Conservation (phyloP, 345 rosid genomes). For the Eutrema heterophyllum region DNA sequence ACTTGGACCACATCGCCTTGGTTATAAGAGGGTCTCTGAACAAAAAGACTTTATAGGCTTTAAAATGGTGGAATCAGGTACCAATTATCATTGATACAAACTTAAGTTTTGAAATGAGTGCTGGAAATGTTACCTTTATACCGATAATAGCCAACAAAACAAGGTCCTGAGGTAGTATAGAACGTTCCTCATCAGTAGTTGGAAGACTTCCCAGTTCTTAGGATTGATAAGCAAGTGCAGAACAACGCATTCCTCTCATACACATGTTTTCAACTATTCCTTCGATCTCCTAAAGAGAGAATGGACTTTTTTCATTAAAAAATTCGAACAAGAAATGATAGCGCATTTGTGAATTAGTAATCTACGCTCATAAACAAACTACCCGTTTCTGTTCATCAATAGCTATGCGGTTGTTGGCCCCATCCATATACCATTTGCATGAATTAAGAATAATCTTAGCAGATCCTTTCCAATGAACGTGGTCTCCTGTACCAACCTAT, state of each 20-base stretch:
- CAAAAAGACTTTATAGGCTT: background rate
- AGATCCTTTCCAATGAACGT: constrained; percentile 92
- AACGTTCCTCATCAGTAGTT: constrained; percentile 37
- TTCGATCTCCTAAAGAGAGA: constrained; percentile 41
- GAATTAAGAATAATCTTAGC: constrained; percentile 71
- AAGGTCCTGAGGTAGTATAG: constrained; percentile 40
- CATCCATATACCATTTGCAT: constrained; percentile 58
- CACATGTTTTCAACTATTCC: constrained; percentile 65
- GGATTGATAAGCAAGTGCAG: constrained; percentile 73
- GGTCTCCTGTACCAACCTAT: constrained; percentile 51
- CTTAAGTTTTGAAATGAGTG: background rate
- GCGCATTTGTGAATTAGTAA: background rate
- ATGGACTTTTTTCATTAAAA: background rate
- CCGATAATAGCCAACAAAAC: constrained; percentile 86
- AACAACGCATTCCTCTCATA: constrained; percentile 63
- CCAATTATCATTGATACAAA: background rate
- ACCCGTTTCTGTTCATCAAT: constrained; percentile 42
- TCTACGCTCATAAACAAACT: constrained; percentile 30
- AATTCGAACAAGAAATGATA: background rate
- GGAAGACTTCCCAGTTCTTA: constrained; percentile 48
- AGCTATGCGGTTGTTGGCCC: constrained; percentile 37
- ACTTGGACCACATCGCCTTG: constrained; percentile 81
- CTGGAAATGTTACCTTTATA: constrained; percentile 53
- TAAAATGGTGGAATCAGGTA: background rate
- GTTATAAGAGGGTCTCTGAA: constrained; percentile 81